phyloP scores from a whole-genome alignment of 2,329 filamentous ascomycete genomes.

The Ophiostoma sp. region DNA sequence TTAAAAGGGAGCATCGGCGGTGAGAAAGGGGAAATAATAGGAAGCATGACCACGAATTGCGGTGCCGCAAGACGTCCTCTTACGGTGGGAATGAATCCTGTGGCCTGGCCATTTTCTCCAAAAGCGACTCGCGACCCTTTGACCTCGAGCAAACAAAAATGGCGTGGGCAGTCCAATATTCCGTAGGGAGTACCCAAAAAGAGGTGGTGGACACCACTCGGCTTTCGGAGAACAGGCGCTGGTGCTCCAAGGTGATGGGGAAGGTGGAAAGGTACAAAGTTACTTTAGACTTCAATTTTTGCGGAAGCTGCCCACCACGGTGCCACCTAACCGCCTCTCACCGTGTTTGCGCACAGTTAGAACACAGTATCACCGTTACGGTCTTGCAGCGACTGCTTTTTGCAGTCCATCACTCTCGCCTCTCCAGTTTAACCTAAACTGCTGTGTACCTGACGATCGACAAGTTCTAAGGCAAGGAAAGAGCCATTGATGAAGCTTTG shows the following conservation, averaged over 20 bases:
- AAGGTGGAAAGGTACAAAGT: background rate
- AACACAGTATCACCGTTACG: background rate
- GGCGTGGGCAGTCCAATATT: background rate
- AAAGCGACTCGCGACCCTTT: background rate
- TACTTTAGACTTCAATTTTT: background rate
- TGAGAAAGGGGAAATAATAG: background rate
- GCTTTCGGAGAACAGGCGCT: conserved; percentile 11
- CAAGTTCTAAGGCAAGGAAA: background rate
- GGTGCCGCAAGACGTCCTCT: conserved; percentile 6
- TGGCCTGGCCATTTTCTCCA: background rate
- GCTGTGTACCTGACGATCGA: conserved; percentile 5
- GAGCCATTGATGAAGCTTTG: background rate
- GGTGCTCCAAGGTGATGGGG: background rate
- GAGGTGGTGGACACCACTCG: background rate
- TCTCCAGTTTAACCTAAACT: background rate
- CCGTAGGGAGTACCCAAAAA: background rate
- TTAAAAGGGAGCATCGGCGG: background rate
- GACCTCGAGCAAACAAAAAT: background rate
- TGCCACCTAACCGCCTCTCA: background rate
- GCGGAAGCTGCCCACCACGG: conserved; percentile 8
- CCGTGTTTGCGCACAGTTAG: background rate
- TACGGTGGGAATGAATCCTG: background rate
- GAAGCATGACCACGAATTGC: background rate
- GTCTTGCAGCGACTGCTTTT: background rate
- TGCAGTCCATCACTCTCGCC: background rate